phyloP scores from a whole-genome alignment of 1,284 basidiomycete species.

The Xerocomus amazonicus region DNA sequence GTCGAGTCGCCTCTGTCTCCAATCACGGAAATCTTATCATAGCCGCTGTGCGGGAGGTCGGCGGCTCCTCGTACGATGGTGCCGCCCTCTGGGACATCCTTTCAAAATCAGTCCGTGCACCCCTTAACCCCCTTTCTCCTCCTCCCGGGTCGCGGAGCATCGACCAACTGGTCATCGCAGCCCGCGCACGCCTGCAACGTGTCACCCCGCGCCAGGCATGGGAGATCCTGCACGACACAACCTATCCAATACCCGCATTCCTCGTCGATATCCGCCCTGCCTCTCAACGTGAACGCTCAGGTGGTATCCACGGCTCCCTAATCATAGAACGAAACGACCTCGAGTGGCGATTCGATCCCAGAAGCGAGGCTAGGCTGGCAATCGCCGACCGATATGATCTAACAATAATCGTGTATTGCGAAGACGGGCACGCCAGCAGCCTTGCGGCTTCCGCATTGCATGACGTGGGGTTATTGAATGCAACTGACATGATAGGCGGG shows the following conservation, averaged over 20 bases:
- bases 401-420: constrained; percentile 65
- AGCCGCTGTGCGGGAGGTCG: constrained; percentile 49
- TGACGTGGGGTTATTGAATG: constrained; percentile 62
- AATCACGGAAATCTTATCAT: constrained; percentile 42
- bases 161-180: constrained; percentile 49
- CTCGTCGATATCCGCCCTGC: constrained; percentile 72
- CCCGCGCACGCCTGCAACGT: constrained; percentile 60
- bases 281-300: constrained; percentile 50
- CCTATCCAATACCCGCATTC: constrained; percentile 55
- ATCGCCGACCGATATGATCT: constrained; percentile 71
- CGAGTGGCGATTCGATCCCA: constrained; percentile 72
- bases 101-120: constrained; percentile 51
- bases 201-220: constrained; percentile 58
- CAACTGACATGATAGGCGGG: constrained; percentile 73
- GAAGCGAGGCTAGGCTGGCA: constrained; percentile 49
- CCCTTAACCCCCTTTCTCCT: constrained; percentile 56
- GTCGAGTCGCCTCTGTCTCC: constrained; percentile 43
- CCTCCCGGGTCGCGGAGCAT: constrained; percentile 62
- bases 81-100: constrained; percentile 63
- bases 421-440: constrained; percentile 66
- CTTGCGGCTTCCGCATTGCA: constrained; percentile 66
- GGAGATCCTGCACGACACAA: constrained; percentile 51
- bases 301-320: constrained; percentile 58
- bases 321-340: constrained; percentile 69
- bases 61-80: constrained; percentile 52